Evolutionary conservation across 2,329 filamentous ascomycete genomes (phyloP).

Genomic region (Fusarium miscanthi): DNA sequence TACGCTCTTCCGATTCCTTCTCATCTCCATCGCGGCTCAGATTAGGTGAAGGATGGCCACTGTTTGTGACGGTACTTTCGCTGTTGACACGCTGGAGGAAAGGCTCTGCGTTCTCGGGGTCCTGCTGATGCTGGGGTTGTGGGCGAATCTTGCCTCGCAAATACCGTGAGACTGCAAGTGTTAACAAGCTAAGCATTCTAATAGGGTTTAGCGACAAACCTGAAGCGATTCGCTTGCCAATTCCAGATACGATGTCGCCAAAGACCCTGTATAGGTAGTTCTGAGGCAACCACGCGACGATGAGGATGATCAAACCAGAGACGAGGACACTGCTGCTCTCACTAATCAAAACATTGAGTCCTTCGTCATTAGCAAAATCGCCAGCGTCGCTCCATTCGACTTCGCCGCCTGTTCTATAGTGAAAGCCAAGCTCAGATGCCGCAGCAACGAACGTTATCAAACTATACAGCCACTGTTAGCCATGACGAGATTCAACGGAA

Average conservation of each 20-base stretch:
- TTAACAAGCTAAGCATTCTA: conserved; percentile 3
- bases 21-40: conserved; percentile 6
- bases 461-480: conserved; percentile 33
- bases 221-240: conserved; percentile 32
- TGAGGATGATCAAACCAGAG: conserved; percentile 36
- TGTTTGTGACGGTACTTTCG: not conserved
- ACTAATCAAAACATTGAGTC: conserved; percentile 47
- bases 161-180: conserved; percentile 19
- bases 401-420: conserved; percentile 47
- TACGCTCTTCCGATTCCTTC: conserved; percentile 11
- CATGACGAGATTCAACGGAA: not conserved
- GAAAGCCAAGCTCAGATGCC: conserved; percentile 48
- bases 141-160: conserved; percentile 30
- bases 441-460: conserved; percentile 44
- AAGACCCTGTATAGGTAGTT: conserved; percentile 37
- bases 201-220: conserved; percentile 31
- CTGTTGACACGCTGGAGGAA: conserved; percentile 23
- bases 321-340: conserved; percentile 42
- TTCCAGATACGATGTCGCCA: conserved; percentile 33
- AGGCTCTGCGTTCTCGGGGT: conserved; percentile 34
- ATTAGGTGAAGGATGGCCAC: conserved; percentile 10
- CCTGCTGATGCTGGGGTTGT: conserved; percentile 16
- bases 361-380: conserved; percentile 45
- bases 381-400: conserved; percentile 48
- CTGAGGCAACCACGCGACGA: conserved; percentile 40